Base-by-base conservation (phyloP, 331 rosid species). In the Prunus yedoensis region DNA sequence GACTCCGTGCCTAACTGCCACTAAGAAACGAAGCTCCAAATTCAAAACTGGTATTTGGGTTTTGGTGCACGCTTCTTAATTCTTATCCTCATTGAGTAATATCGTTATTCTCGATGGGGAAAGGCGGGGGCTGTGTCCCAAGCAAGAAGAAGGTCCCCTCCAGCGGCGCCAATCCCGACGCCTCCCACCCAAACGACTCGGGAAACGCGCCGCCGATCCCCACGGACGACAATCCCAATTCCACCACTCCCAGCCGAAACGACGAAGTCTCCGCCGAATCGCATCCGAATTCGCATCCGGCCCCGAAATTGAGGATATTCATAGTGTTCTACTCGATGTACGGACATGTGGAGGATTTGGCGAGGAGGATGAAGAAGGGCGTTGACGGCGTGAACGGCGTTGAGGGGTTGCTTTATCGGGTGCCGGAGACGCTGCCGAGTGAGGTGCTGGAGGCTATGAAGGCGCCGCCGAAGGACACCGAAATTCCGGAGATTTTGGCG, bases 61-160 rank as follows among this genome's bases (percentile, higher is more conserved):
- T 57, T 60, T n/a, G 71, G 71, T 35, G 63, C 41, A 7, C 21
- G 20, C 66, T 14, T 57, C 66, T 5, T 21, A n/a, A 2, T 43
- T 30, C 67, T 13, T 64, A 65, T 41, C 58, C 71, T 64, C 76
- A 28, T 50, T 47, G 17, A 15, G 32, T 21, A 74, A 66, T 76
- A 68, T 75, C 18, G 60, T 13, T 10, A n/a, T 76, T 85, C 60
- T 72, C 27, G 51, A 90, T 95, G 99, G 97, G 97, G 54, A 95
- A 95, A 83, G 97, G 99, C 73, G 91, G 87, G 43, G 99, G 99
- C 53, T 95, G 99, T 74, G 88, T 95, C 70, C 97, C 97, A 23
- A 95, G 97, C 90, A 95, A 92, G 92, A 90, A 89, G 84, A 90
- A 73, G 79, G 66, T 61, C 3, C 89, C 83, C 20, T 68, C 91